Evolutionary conservation across 1,139 yeast genomes (phyloP).

Genomic region (Suhomyces ambrosiae): DNA sequence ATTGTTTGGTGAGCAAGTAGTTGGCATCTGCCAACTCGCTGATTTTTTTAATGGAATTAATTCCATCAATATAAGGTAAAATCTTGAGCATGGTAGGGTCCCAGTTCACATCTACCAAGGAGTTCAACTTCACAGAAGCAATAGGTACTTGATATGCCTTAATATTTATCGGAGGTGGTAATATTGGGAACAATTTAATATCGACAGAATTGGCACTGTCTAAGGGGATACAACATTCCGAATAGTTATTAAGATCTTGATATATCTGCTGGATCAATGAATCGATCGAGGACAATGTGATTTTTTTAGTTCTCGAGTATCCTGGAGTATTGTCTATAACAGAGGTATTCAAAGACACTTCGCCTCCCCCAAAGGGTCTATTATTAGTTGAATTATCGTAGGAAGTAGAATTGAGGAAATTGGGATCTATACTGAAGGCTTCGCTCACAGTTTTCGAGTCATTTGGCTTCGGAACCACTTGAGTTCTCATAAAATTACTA

Average conservation of each 20-base stretch:
- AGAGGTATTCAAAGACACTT: conserved; percentile 4
- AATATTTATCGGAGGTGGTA: conserved; percentile 81
- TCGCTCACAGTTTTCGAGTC: conserved; percentile 5
- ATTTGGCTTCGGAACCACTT: neutral
- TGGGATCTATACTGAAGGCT: conserved; percentile 13
- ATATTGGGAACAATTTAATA: conserved; percentile 83
- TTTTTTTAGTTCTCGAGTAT: conserved; percentile 41
- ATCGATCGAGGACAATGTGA: conserved; percentile 64
- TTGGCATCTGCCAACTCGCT: conserved; percentile 83
- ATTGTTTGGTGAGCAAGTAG: conserved; percentile 73
- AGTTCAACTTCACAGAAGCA: conserved; percentile 70
- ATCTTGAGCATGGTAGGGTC: conserved; percentile 94
- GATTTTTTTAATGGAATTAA: conserved; percentile 77
- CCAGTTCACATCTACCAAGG: conserved; percentile 88
- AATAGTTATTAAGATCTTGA: conserved; percentile 90
- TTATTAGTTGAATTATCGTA: neutral
- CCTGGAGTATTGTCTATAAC: conserved; percentile 36
- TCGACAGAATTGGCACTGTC: conserved; percentile 90
- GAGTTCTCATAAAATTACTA: conserved; percentile 4
- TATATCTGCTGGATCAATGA: conserved; percentile 84
- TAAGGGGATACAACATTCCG: conserved; percentile 93
- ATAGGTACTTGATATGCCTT: conserved; percentile 84
- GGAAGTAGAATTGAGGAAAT: conserved; percentile 6
- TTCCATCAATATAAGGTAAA: conserved; percentile 82
- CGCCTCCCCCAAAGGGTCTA: conserved; percentile 5